A percentile compares a stretch with the other conserved stretches of the same genome.
phyloP scores from a whole-genome alignment of 2,329 filamentous ascomycete species.

The Penicillium sp. region DNA sequence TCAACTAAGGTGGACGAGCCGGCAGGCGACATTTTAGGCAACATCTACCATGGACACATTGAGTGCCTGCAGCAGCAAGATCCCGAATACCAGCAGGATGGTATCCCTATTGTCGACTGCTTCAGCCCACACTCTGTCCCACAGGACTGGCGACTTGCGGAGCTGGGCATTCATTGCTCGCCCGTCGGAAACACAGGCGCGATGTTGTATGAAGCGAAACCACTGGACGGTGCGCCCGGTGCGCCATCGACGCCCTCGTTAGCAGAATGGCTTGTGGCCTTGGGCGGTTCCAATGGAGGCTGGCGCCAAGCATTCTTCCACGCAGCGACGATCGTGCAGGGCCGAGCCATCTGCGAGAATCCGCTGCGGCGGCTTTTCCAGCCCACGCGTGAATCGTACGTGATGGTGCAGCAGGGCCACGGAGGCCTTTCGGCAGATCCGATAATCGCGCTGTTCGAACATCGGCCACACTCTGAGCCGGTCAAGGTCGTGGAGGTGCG shows the following conservation, averaged over 20 bases:
- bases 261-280: slow-evolving; percentile 64
- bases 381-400: slow-evolving; percentile 71
- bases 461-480: slow-evolving; percentile 43
- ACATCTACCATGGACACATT: slow-evolving; percentile 71
- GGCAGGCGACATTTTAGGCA: neutral
- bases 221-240: neutral
- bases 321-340: slow-evolving; percentile 83
- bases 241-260: neutral
- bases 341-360: slow-evolving; percentile 91
- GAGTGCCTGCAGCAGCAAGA: slow-evolving; percentile 45
- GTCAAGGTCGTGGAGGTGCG: slow-evolving; percentile 78
- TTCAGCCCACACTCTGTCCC: neutral
- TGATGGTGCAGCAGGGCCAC: slow-evolving; percentile 31
- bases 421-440: slow-evolving; percentile 48
- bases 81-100: neutral
- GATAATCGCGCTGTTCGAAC: slow-evolving; percentile 41
- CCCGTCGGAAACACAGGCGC: neutral
- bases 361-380: slow-evolving; percentile 83
- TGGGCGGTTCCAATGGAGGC: slow-evolving; percentile 73
- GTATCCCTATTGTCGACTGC: neutral
- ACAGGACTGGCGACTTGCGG: neutral
- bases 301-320: slow-evolving; percentile 92
- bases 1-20: slow-evolving; percentile 80
- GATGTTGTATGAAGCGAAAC: neutral
- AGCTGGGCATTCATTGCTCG: neutral